These are phyloP conservation scores for Myrica gale DNA, from an alignment of 306 rosid genomes.

Conservation along the genomic window DNA sequence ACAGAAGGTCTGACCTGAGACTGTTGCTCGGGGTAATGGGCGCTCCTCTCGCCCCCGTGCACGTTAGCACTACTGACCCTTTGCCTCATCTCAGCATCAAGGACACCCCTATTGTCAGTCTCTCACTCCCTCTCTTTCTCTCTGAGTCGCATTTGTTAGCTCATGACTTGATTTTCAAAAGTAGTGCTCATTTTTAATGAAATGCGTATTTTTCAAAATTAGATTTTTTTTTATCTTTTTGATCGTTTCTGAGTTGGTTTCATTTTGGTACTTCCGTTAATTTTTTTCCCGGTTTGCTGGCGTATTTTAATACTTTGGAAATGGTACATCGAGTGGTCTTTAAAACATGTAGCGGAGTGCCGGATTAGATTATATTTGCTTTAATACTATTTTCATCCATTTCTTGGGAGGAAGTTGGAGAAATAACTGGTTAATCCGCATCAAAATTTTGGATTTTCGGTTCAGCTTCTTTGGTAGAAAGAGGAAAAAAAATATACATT, in stretches of 20 bases:
- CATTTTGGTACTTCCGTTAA: background rate
- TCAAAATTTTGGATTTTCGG: background rate
- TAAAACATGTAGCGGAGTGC: background rate
- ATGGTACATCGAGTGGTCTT: background rate
- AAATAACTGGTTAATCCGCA: background rate
- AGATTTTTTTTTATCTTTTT: background rate
- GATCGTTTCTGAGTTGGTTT: background rate
- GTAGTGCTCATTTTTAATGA: background rate
- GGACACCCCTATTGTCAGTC: constrained; percentile 86
- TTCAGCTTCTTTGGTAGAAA: background rate
- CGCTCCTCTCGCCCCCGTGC: constrained; percentile 87
- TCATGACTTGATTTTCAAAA: background rate
- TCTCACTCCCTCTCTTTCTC: constrained; percentile 7
- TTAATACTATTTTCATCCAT: background rate
- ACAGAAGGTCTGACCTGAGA: constrained; percentile 87
- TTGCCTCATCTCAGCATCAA: constrained; percentile 89
- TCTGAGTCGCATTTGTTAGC: background rate
- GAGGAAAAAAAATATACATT: background rate
- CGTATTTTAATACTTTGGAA: background rate
- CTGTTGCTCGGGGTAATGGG: constrained; percentile 93
- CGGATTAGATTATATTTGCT: constrained; percentile 1
- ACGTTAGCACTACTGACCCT: constrained; percentile 75
- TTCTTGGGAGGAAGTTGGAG: constrained; percentile 21
- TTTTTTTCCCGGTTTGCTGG: background rate
- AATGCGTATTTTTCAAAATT: background rate